phyloP scores from a whole-genome alignment of 306 rosid species.

The Canavalia gladiata region DNA sequence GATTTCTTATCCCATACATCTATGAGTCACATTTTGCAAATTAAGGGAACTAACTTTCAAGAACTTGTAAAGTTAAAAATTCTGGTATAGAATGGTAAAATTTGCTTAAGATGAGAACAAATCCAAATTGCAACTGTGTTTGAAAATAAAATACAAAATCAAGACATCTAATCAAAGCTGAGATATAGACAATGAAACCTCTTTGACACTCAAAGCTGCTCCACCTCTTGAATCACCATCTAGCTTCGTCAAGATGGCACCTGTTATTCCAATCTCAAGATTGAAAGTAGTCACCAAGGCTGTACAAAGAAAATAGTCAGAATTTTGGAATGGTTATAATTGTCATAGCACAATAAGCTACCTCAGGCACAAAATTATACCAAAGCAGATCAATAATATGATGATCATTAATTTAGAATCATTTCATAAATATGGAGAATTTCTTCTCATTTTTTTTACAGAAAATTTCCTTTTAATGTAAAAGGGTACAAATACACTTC shows the following conservation, averaged over 20 bases:
- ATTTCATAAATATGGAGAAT: conserved; percentile 33
- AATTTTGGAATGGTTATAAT: conserved; percentile 26
- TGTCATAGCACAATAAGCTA: conserved; percentile 2
- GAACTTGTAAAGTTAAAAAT: conserved; percentile 20
- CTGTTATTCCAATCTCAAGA: conserved; percentile 96
- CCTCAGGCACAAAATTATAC: conserved; percentile 2
- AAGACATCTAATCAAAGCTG: conserved; percentile 18
- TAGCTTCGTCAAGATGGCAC: conserved; percentile 97
- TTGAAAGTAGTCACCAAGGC: conserved; percentile 95
- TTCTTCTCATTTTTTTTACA: conserved; percentile 4
- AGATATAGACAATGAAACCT: conserved; percentile 62
- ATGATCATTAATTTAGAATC: conserved; percentile 22
- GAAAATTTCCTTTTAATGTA: conserved; percentile 3
- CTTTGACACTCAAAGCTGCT: conserved; percentile 98
- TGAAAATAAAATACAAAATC: conserved; percentile 34
- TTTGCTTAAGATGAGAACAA: conserved; percentile 25
- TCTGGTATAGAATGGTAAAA: conserved; percentile 22
- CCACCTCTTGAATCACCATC: conserved; percentile 99
- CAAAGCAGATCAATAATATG: conserved; percentile 32
- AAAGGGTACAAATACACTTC: conserved; percentile 40
- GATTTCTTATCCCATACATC: conserved; percentile 28
- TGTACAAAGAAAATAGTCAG: conserved; percentile 55
- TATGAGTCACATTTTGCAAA: conserved; percentile 4
- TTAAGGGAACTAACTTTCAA: conserved; percentile 37
- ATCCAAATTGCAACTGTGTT: conserved; percentile 24